phyloP scores from a whole-genome alignment of 176 grass and related monocot genomes.

The Hordeum vulgare region DNA sequence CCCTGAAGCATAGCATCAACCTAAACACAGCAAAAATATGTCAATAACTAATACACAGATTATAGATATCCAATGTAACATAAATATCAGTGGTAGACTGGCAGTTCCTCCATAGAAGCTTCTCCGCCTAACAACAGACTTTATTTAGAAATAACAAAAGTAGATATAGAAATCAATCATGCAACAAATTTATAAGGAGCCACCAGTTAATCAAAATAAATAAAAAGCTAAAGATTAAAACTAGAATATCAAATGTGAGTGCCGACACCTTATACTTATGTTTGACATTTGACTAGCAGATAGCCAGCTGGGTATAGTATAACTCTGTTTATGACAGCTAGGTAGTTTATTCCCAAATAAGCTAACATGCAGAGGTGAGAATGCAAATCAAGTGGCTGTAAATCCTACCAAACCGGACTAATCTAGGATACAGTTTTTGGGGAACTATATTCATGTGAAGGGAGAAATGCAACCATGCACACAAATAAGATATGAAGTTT shows the following conservation, averaged over 20 bases:
- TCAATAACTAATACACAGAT: slow-evolving; percentile 4
- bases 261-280: background rate
- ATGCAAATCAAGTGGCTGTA: background rate
- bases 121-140: background rate
- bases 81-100: background rate
- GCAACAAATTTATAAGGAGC: background rate
- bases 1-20: slow-evolving; percentile 93
- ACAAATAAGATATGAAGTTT: background rate
- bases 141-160: background rate
- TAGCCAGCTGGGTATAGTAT: background rate
- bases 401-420: background rate
- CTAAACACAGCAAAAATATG: slow-evolving; percentile 39
- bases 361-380: background rate
- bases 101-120: background rate
- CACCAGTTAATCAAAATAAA: background rate
- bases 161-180: background rate
- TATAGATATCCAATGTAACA: background rate
- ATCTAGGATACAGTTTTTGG: background rate
- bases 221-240: background rate
- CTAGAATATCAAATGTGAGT: background rate
- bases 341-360: background rate
- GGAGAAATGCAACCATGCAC: background rate
- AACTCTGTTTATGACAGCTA: slow-evolving; percentile 4
- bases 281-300: background rate
- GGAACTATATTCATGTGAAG: background rate